A percentile compares a stretch with the other conserved stretches of the same genome.
Conservation (phyloP, 2,329 filamentous ascomycete species). For the Periglandula ipomoeae region DNA sequence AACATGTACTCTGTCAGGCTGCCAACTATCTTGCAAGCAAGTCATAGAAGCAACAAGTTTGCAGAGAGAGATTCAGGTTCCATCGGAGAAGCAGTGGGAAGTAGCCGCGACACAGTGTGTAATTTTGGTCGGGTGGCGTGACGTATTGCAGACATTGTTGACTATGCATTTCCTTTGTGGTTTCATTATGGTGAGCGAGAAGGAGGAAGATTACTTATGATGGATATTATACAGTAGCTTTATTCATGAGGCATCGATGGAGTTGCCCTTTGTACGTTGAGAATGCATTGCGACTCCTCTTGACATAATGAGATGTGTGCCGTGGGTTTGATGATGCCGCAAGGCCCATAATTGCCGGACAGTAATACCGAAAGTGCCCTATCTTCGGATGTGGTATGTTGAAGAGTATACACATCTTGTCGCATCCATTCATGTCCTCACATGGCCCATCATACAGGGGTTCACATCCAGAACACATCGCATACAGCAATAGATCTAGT, state of each 20-base stretch:
- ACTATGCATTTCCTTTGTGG: background rate
- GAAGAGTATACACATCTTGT: too few species aligned
- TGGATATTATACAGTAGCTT: background rate
- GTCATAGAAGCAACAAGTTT: constrained; percentile 26
- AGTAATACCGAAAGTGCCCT: too few species aligned
- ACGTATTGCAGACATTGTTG: background rate
- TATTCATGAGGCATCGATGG: background rate
- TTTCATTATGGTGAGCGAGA: background rate
- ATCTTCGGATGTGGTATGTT: too few species aligned
- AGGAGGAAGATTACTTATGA: background rate
- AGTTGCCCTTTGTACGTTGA: background rate
- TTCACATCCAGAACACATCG: too few species aligned
- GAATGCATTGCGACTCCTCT: background rate
- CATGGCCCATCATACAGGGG: too few species aligned
- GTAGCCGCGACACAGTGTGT: background rate
- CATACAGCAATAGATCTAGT: too few species aligned
- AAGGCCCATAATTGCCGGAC: too few species aligned
- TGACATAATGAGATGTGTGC: too few species aligned
- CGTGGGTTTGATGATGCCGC: too few species aligned
- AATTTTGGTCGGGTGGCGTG: too few species aligned
- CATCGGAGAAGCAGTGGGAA: background rate
- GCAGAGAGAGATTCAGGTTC: background rate
- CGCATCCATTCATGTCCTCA: too few species aligned
- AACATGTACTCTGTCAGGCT: constrained; percentile 26
- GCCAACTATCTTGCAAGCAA: constrained; percentile 48